phyloP scores from a whole-genome alignment of 1,139 yeast genomes.

The Candida mesenterica region DNA sequence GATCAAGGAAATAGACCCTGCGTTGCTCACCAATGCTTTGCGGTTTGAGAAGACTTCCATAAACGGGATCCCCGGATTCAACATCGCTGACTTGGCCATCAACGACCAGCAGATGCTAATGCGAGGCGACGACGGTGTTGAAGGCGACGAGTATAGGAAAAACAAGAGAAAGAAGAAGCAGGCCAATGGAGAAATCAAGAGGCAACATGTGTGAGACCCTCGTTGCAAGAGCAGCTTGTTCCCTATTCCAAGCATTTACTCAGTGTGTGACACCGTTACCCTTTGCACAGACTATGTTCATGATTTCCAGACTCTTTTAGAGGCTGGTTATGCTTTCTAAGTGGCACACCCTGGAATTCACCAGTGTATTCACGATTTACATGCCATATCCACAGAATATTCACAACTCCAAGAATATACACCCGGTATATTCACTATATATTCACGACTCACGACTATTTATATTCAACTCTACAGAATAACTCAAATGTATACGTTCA shows the following conservation, averaged over 20 bases:
- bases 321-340: no score
- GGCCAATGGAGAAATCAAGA: constrained; percentile 33
- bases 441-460: background rate
- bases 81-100: constrained; percentile 64
- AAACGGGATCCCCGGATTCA: constrained; percentile 79
- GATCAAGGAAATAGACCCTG: constrained; percentile 50
- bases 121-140: constrained; percentile 42
- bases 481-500: no score
- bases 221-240: background rate
- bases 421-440: no score
- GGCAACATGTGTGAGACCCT: constrained; percentile 37
- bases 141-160: constrained; percentile 34
- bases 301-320: no score
- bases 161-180: constrained; percentile 36
- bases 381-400: no score
- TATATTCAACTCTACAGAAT: background rate
- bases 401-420: no score
- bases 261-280: no score
- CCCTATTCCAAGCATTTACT: background rate
- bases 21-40: constrained; percentile 50
- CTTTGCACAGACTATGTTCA: no score
- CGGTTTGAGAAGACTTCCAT: constrained; percentile 67
- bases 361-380: no score
- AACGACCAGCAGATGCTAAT: constrained; percentile 48
- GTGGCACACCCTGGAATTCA: no score